Evolutionary conservation across 257 asterid species (phyloP).

Genomic region (Lycium barbarum): DNA sequence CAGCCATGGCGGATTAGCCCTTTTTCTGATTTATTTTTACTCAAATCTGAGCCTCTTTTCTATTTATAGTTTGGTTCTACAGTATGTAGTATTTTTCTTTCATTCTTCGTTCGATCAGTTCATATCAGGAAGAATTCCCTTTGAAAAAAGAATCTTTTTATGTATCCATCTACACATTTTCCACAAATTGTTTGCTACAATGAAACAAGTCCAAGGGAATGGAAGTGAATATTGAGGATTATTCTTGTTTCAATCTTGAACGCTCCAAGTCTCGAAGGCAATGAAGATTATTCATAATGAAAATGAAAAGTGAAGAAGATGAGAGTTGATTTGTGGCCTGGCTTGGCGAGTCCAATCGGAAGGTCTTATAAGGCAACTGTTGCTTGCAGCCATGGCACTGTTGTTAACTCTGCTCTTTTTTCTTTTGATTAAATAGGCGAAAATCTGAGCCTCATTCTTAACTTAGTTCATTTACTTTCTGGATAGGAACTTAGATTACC

Average conservation of each 20-base stretch:
- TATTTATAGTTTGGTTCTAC: not conserved
- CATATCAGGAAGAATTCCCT: conserved; percentile 8
- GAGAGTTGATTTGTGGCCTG: not conserved
- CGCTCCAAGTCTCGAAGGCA: not conserved
- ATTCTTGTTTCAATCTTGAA: not conserved
- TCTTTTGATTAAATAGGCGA: not conserved
- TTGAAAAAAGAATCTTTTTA: not conserved
- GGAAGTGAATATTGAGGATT: conserved; percentile 16
- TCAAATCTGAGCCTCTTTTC: conserved; percentile 15
- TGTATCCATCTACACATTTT: not conserved
- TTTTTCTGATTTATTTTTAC: conserved; percentile 7
- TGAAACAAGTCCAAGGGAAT: not conserved
- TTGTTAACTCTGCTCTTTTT: not conserved
- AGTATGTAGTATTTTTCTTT: not conserved
- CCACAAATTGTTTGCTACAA: not conserved
- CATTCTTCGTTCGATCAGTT: not conserved
- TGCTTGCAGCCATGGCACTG: conserved; percentile 5
- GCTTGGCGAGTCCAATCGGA: conserved; percentile 2
- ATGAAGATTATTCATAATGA: not conserved
- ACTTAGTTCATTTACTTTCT: not conserved
- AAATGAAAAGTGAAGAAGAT: conserved; percentile 16
- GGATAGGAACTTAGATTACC: not conserved
- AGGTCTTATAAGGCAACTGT: conserved; percentile 8
- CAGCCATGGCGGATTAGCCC: conserved; percentile 18
- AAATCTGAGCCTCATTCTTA: not conserved